Base-by-base conservation (phyloP, 2,329 filamentous ascomycete species). In the Davidsoniella eucalypti region DNA sequence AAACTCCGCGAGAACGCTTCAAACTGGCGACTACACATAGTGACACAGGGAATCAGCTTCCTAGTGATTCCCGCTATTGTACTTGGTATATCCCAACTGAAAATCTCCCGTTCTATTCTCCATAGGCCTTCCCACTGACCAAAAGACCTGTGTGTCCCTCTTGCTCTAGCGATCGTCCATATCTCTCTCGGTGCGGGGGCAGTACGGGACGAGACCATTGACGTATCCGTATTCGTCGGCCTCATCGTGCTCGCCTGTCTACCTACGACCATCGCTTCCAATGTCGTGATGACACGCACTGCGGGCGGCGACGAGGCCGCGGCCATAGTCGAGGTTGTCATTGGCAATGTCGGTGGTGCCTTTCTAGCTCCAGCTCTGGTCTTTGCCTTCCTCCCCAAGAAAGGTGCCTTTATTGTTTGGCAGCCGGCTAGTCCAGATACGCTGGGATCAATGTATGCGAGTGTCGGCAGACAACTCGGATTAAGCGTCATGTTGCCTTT, bases 231-330 rank as follows among this genome's bases (percentile, higher is more conserved):
- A 39, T 64, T 86, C 26, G 72, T 82, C 2, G 82, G 82, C 8
- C 75, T 84, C 60, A 69, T 84, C 2, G 74, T 82, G 38, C 69
- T 78, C 1, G 72, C 76, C n/a, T 81, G 75, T 58, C 74, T 83
- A 4, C 80, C 82, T 1, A 86, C 82, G 0, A 85, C 82, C 0
- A 82, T 85, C 57, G 74, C 78, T 6, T 83, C 77, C 43, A 85
- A 85, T 60, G 78, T 84, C 6, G 78, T 85, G 39, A 84, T 85
- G 80, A 85, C 82, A 5, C 67, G 79, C 23, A 70, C 76, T 38
- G 76, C 82, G 0, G 76, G 80, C 37, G 82, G 82, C 4, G 82
- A 85, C 56, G 75, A 78, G 53, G 75, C 75, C 2, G 74, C 77
- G 0, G 75, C 75, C 45, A 69, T 82, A 53, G 79, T 84, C 29